A percentile compares a stretch with the other conserved stretches of the same genome.
Evolutionary conservation across 768 basidiomycete genomes (phyloP).

Genomic region (Leccinum incarnatum): DNA sequence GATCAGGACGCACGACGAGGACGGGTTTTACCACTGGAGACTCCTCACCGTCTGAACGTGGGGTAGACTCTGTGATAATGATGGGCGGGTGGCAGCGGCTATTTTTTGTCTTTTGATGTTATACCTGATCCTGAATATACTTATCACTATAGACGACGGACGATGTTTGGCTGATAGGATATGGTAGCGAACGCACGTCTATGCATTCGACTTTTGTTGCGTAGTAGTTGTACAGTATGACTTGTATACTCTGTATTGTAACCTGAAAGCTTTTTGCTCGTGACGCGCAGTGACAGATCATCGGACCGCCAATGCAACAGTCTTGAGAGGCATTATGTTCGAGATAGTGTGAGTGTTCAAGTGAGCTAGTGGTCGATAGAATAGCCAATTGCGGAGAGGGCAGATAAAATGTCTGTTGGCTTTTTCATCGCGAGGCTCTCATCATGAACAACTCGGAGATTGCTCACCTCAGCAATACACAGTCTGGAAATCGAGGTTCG

Average conservation of each 20-base stretch:
- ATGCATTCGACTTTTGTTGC: background rate
- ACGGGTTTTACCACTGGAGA: constrained; percentile 31
- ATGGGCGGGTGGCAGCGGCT: background rate
- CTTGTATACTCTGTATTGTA: background rate
- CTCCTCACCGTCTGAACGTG: constrained; percentile 20
- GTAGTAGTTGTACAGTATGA: background rate
- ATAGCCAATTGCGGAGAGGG: background rate
- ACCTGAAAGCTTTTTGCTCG: background rate
- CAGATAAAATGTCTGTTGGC: background rate
- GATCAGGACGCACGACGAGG: constrained; percentile 28
- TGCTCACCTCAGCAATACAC: constrained; percentile 29
- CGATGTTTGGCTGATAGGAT: background rate
- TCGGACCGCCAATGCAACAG: background rate
- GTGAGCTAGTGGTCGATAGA: background rate
- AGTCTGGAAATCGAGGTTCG: constrained; percentile 36
- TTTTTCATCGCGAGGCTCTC: background rate
- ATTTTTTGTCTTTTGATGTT: background rate
- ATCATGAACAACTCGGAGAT: background rate
- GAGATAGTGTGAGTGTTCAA: background rate
- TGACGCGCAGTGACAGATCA: background rate
- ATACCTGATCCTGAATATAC: background rate
- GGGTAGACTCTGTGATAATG: background rate
- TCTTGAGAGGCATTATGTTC: background rate
- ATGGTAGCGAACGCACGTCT: background rate
- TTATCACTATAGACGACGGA: background rate